phyloP scores from a whole-genome alignment of 2,329 filamentous ascomycete species.

The Diplodia sapinea region DNA sequence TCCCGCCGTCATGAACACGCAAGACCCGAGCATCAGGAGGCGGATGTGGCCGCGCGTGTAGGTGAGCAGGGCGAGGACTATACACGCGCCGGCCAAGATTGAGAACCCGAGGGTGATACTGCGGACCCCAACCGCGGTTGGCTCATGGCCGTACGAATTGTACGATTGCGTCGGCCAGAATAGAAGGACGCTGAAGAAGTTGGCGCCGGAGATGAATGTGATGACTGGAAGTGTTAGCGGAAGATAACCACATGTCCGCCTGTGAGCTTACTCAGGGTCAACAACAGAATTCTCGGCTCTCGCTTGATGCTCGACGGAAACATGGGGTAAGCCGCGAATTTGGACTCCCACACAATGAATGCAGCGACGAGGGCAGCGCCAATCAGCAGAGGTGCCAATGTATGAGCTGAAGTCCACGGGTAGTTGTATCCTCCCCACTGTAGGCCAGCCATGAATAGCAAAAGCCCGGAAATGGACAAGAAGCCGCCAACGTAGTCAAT shows the following conservation, averaged over 20 bases:
- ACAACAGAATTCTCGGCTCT: slow-evolving; percentile 48
- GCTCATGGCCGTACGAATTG: slow-evolving; percentile 41
- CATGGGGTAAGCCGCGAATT: slow-evolving; percentile 49
- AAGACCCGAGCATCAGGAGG: slow-evolving; percentile 41
- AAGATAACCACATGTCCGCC: too few species aligned
- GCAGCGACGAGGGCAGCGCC: slow-evolving; percentile 44
- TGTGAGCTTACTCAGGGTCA: slow-evolving; percentile 52
- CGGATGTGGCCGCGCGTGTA: slow-evolving; percentile 38
- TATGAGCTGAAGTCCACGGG: slow-evolving; percentile 47
- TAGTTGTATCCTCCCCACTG: slow-evolving; percentile 50
- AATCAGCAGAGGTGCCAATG: slow-evolving; percentile 45
- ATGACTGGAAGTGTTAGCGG: slow-evolving; percentile 34
- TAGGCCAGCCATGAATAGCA: slow-evolving; percentile 48
- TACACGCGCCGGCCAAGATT: slow-evolving; percentile 41
- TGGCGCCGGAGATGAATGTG: slow-evolving; percentile 47
- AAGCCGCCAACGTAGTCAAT: slow-evolving; percentile 43
- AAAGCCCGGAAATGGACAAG: slow-evolving; percentile 43
- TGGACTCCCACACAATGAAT: slow-evolving; percentile 48
- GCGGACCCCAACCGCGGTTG: slow-evolving; percentile 42
- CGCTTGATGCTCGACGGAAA: slow-evolving; percentile 44
- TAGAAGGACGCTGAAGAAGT: slow-evolving; percentile 41
- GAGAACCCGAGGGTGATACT: slow-evolving; percentile 39
- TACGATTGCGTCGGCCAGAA: slow-evolving; percentile 43
- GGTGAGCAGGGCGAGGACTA: slow-evolving; percentile 41
- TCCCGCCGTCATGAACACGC: slow-evolving; percentile 43